Evolutionary conservation across 116 monocot genomes (phyloP).

Genomic region (Iris pallida): DNA sequence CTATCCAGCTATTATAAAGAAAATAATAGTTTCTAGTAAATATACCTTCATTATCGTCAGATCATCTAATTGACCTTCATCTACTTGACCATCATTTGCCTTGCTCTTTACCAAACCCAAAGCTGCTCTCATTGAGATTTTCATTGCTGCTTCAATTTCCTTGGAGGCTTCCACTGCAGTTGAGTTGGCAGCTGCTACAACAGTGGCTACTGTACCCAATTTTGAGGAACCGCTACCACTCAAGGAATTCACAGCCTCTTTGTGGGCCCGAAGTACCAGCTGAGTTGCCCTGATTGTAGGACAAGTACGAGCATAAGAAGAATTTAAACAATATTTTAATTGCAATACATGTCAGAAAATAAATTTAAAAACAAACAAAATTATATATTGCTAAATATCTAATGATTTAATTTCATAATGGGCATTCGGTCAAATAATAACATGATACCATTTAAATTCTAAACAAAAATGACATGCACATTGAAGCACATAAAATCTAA

Average conservation of each 20-base stretch:
- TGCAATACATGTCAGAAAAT: background rate
- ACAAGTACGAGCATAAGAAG: conserved; percentile 19
- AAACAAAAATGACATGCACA: no score
- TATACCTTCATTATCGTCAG: conserved; percentile 93
- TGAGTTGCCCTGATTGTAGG: conserved; percentile 67
- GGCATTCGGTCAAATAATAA: no score
- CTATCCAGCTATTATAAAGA: background rate
- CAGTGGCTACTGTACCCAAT: conserved; percentile 86
- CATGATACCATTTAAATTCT: no score
- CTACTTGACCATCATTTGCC: conserved; percentile 53
- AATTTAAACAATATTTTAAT: conserved; percentile 7
- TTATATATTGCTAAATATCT: background rate
- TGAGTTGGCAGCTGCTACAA: conserved; percentile 90
- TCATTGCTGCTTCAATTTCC: conserved; percentile 94
- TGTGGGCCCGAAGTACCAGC: conserved; percentile 89
- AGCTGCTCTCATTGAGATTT: conserved; percentile 77
- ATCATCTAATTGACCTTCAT: conserved; percentile 75
- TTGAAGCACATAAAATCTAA: no score
- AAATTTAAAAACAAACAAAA: background rate
- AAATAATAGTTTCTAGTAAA: background rate
- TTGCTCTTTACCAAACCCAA: conserved; percentile 49
- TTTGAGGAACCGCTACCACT: conserved; percentile 70
- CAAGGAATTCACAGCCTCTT: conserved; percentile 94
- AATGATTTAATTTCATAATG: no score
- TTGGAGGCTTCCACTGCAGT: conserved; percentile 77